phyloP scores from a whole-genome alignment of 805 yeast species.

The Metschnikowia cubensis region DNA sequence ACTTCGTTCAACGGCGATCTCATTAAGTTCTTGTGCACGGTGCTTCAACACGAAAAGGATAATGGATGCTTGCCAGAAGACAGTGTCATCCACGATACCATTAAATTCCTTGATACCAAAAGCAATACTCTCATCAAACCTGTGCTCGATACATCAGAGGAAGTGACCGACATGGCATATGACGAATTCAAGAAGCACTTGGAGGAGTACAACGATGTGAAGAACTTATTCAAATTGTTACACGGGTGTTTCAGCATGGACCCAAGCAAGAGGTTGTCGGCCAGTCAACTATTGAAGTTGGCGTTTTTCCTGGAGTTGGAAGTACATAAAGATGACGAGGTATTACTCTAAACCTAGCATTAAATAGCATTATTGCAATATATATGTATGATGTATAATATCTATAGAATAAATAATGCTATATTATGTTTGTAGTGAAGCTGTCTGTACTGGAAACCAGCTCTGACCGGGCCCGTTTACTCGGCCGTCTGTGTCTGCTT shows the following conservation, averaged over 20 bases:
- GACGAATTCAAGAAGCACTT: slow-evolving; percentile 17
- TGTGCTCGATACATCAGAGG: slow-evolving; percentile 10
- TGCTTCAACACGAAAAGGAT: slow-evolving; percentile 40
- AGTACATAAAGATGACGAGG: slow-evolving; percentile 32
- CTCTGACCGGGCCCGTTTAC: slow-evolving; percentile 18
- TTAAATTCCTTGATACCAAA: slow-evolving; percentile 44
- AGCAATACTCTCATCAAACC: slow-evolving; percentile 34
- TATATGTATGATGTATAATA: neutral
- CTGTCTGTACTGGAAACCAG: slow-evolving; percentile 20
- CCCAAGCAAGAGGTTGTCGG: slow-evolving; percentile 52
- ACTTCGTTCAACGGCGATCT: slow-evolving; percentile 29
- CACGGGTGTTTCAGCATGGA: slow-evolving; percentile 56
- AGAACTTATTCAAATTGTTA: slow-evolving; percentile 51
- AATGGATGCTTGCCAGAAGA: slow-evolving; percentile 64
- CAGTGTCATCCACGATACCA: slow-evolving; percentile 66
- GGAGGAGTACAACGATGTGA: slow-evolving; percentile 37
- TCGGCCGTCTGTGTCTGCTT: neutral
- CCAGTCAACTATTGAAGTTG: slow-evolving; percentile 51
- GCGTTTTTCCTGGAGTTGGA: slow-evolving; percentile 54
- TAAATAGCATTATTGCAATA: neutral
- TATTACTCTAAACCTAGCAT: slow-evolving; percentile 14
- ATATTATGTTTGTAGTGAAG: slow-evolving; percentile 6
- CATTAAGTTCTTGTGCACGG: slow-evolving; percentile 26
- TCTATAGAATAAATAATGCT: slow-evolving; percentile 3
- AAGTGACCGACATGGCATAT: slow-evolving; percentile 11